Conservation (phyloP, 2,329 filamentous ascomycete species). For the Exophiala mesophila region DNA sequence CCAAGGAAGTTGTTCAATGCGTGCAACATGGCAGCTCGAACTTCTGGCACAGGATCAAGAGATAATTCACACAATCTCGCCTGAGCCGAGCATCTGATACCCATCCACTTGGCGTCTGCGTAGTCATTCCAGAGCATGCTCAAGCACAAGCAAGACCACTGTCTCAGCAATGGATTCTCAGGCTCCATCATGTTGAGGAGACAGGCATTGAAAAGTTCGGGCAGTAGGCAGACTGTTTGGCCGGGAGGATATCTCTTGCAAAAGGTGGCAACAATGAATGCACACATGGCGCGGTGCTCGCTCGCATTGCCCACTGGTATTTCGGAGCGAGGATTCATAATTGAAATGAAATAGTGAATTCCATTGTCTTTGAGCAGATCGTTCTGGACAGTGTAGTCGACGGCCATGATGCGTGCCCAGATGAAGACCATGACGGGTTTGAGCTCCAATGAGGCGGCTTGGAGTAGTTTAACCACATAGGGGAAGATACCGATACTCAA, state of each 20-base stretch:
- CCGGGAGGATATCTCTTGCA: slow-evolving; percentile 93
- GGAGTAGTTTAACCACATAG: slow-evolving; percentile 93
- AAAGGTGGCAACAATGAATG: slow-evolving; percentile 94
- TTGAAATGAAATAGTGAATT: slow-evolving; percentile 92
- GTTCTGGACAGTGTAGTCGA: slow-evolving; percentile 87
- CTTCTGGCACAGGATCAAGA: slow-evolving; percentile 84
- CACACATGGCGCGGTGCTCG: slow-evolving; percentile 98
- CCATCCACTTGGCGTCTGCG: slow-evolving; percentile 89
- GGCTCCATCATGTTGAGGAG: slow-evolving; percentile 76
- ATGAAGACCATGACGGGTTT: slow-evolving; percentile 99
- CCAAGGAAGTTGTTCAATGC: slow-evolving; percentile 91
- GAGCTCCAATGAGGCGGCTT: slow-evolving; percentile 88
- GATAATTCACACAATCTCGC: slow-evolving; percentile 73
- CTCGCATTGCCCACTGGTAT: slow-evolving; percentile 83
- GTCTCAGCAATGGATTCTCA: slow-evolving; percentile 80
- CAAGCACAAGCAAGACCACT: slow-evolving; percentile 94
- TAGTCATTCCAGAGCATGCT: slow-evolving; percentile 92
- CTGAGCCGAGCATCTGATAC: slow-evolving; percentile 83
- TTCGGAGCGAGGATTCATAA: slow-evolving; percentile 76
- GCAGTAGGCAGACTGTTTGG: slow-evolving; percentile 84
- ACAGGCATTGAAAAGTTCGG: slow-evolving; percentile 70
- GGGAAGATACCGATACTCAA: slow-evolving; percentile 98
- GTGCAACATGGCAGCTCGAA: slow-evolving; percentile 86
- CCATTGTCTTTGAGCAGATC: slow-evolving; percentile 96
- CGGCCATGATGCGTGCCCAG: slow-evolving; percentile 91